Base-by-base conservation (phyloP, 1,139 yeast species). In the Diutina ranongensis region DNA sequence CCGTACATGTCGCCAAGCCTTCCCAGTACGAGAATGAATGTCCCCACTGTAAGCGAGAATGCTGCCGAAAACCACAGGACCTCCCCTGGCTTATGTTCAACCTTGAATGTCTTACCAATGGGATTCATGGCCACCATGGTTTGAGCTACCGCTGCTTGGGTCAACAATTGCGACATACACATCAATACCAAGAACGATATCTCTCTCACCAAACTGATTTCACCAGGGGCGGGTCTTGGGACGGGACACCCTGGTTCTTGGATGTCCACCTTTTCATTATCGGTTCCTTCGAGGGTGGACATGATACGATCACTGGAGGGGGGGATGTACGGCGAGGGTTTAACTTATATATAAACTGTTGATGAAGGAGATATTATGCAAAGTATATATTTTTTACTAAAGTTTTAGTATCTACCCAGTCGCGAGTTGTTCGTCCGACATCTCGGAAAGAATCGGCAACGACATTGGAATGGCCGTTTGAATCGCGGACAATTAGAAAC, bases 1-100 rank as follows among this genome's bases (percentile, higher is more conserved):
- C 86, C 87, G 53, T 65, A 69, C 51, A 77, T 58, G 55, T 80
- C 86, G n/a, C 86, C 86, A 20, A 79, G 54, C 44, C 80, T 68
- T 10, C 87, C 87, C 1, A 80, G 71, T 3, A 74, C 62, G 32
- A 80, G 59, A 47, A 80, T 79, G 49, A 80, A 76, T 0, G 85
- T 75, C 10, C 85, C 85, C 13, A 74, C 77, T 0, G 83, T 74
- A 44, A 79, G 60, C 1, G 81, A 71, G 52, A 66, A 78, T 0
- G 80, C 66, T 0, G 83, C 81, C 3, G 78, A 63, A 56, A 74
- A 75, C 85, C 86, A 80, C 4, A 78, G 66, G 13, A 67, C 62
- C 54, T 68, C 69, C 4, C 80, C 80, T 1, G 65, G 57, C 3
- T 55, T 54, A 46, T 53, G 58, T 44, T 47, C 58, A 34, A 60